phyloP scores from a whole-genome alignment of 345 rosid genomes.

The Gossypium arboreum region DNA sequence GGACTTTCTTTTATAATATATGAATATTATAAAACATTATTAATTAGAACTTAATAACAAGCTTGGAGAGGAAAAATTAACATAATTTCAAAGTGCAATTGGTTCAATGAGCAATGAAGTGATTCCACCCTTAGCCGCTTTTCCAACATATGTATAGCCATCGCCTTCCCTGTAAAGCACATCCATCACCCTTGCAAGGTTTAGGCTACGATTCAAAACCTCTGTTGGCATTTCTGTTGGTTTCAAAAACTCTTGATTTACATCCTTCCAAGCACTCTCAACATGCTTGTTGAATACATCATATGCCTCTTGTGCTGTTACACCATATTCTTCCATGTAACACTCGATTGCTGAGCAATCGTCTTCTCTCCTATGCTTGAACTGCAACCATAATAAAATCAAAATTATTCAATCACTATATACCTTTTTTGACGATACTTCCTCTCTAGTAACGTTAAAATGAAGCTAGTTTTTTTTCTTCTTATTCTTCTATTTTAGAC shows the following conservation, averaged over 20 bases:
- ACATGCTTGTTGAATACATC: neutral
- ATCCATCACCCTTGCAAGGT: constrained; percentile 14
- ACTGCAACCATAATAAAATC: neutral
- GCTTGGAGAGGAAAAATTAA: neutral
- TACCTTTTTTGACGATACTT: neutral
- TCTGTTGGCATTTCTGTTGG: neutral
- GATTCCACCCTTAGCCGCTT: neutral
- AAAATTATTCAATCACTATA: neutral
- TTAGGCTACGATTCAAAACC: neutral
- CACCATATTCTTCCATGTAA: constrained; percentile 7
- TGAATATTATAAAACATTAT: neutral
- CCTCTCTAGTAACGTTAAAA: too few species aligned
- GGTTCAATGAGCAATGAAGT: constrained; percentile 5
- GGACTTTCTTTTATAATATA: neutral
- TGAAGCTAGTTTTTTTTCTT: too few species aligned
- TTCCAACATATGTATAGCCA: constrained; percentile 5
- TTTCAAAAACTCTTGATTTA: neutral
- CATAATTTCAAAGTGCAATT: neutral
- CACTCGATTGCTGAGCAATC: neutral
- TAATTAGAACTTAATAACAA: neutral
- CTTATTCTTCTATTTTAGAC: too few species aligned
- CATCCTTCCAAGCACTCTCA: constrained; percentile 4
- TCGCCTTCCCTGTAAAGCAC: constrained; percentile 6
- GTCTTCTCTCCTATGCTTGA: neutral
- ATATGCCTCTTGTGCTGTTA: neutral